Base-by-base conservation (phyloP, 371 early-diverging fungal species). In the Actinomucor elegans region DNA sequence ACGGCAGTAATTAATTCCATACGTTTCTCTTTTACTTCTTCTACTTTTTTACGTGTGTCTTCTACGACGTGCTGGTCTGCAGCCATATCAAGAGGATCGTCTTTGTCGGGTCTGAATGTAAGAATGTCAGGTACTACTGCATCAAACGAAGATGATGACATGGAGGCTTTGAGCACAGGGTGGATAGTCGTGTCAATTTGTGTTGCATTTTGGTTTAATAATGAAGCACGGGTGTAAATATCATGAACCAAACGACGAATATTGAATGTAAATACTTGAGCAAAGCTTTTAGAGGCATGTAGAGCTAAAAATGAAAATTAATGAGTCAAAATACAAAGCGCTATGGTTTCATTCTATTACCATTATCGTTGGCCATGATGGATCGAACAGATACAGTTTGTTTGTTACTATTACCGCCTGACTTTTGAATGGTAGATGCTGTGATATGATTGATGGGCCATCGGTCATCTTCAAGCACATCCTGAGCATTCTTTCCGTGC, bases 381-480 rank as follows among this genome's bases (percentile, higher is more conserved):
- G 70, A 52, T 20, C 65, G 35, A 2, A 70, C 43, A n/a, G 44
- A 48, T 1, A 64, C 63, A 12, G 64, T 69, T 15, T 64, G 69
- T 11, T 65, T 75, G 20, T 49, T 27, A 15, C 29, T 52, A 17
- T 23, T 46, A 1, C 43, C 33, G 15, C 23, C 41, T 11, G 51
- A 28, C 27, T 48, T 48, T 12, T 51, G 43, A 10, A 18, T 32
- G 18, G 24, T 46, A 9, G 50, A 31, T 7, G 42, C 11, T 15
- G 46, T 23, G 9, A 84, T 70, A 33, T 73, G 71, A 44, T 72
- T 77, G 20, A 57, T 53, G 2, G 71, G 75, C 83, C 83, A 86
- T 14, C 80, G 65, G 14, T 71, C 60, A 55, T 86, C 89, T 17
- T 64, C 69, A 23, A 89, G 57, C 5, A 90, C 74, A 23, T 83